Percentiles rank a stretch among this genome's conserved stretches.
Conservation (phyloP, 305 asterid genomes). For the Lippia alba region DNA sequence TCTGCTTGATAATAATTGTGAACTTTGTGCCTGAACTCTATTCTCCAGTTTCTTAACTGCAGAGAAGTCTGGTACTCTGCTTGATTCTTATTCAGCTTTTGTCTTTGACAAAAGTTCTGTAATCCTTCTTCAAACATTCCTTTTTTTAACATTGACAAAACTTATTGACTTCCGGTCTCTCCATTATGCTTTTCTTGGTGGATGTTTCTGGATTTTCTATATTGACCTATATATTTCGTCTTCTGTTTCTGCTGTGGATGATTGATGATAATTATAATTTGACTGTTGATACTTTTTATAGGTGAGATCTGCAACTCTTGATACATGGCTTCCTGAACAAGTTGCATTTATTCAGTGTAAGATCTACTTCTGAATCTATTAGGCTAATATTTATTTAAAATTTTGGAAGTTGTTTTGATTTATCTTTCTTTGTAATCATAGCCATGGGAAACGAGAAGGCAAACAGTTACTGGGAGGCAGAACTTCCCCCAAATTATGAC, state of each 20-base stretch:
- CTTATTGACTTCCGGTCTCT: conserved; percentile 8
- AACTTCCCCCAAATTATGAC: conserved; percentile 96
- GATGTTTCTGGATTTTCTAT: conserved; percentile 28
- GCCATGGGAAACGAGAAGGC: conserved; percentile 99
- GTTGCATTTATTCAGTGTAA: conserved; percentile 97
- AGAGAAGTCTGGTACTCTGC: background rate
- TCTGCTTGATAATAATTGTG: conserved; percentile 12
- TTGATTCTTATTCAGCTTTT: conserved; percentile 19
- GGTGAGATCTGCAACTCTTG: conserved; percentile 99
- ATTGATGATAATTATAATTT: conserved; percentile 25
- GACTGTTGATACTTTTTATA: conserved; percentile 38
- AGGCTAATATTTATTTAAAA: conserved; percentile 22
- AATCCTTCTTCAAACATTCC: conserved; percentile 5
- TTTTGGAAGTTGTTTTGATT: conserved; percentile 16
- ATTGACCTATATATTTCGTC: conserved; percentile 8
- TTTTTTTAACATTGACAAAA: conserved; percentile 6
- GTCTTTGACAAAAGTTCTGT: conserved; percentile 13
- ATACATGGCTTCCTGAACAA: conserved; percentile 99
- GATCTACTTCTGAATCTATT: conserved; percentile 39
- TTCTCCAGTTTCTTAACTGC: conserved; percentile 3
- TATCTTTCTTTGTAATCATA: conserved; percentile 41
- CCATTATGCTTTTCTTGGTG: conserved; percentile 9
- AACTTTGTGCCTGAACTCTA: conserved; percentile 11
- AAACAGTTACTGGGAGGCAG: conserved; percentile 98
- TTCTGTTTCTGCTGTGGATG: background rate